Evolutionary conservation across 306 rosid species (phyloP).

Genomic region (Gastrolobium bilobum): DNA sequence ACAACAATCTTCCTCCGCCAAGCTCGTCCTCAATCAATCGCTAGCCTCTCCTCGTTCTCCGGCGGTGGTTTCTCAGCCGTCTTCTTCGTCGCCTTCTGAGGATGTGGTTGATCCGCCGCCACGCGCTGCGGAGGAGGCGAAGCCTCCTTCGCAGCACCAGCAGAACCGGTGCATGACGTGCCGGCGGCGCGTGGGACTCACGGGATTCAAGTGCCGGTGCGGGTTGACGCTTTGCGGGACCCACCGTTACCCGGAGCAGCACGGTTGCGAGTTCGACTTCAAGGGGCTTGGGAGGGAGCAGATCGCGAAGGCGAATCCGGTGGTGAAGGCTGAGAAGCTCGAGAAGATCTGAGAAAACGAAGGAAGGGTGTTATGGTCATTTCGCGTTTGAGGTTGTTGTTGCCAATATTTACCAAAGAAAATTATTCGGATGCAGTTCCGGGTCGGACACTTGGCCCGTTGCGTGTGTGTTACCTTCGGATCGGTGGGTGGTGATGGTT

Average conservation of each 20-base stretch:
- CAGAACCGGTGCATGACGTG: slow-evolving; percentile 69
- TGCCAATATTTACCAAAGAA: neutral
- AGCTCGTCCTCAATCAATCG: slow-evolving; percentile 70
- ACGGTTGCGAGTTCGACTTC: slow-evolving; percentile 80
- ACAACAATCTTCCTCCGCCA: slow-evolving; percentile 69
- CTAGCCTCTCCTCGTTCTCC: slow-evolving; percentile 45
- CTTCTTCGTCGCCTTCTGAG: slow-evolving; percentile 1
- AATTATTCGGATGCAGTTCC: neutral
- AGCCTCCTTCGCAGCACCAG: slow-evolving; percentile 41
- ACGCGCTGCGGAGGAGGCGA: neutral
- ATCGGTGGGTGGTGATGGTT: slow-evolving; percentile 29
- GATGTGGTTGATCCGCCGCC: neutral
- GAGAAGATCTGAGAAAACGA: slow-evolving; percentile 61
- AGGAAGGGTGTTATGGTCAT: slow-evolving; percentile 46
- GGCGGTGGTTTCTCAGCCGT: slow-evolving; percentile 17
- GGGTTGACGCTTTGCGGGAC: slow-evolving; percentile 77
- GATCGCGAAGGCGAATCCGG: slow-evolving; percentile 92
- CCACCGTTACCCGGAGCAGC: slow-evolving; percentile 87
- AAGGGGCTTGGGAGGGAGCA: slow-evolving; percentile 74
- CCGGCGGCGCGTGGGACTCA: slow-evolving; percentile 86
- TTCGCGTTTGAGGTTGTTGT: slow-evolving; percentile 12
- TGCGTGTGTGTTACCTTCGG: neutral
- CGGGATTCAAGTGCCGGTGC: slow-evolving; percentile 87
- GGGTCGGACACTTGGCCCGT: slow-evolving; percentile 26
- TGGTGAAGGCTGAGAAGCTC: slow-evolving; percentile 78